Evolutionary conservation across 2,329 filamentous ascomycete species (phyloP).

Genomic region (Falciphora oryzae): DNA sequence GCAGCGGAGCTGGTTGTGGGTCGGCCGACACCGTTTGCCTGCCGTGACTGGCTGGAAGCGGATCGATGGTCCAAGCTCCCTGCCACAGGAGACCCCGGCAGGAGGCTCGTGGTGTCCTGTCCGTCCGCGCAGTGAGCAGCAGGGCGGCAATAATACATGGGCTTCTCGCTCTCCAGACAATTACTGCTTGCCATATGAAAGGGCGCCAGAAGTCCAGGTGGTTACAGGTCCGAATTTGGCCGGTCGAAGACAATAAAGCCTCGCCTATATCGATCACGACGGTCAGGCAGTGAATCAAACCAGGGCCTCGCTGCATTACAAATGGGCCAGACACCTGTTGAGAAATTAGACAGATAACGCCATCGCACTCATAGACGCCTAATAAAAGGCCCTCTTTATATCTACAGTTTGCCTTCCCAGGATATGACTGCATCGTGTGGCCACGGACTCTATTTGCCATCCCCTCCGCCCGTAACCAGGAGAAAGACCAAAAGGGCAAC

Average conservation of each 20-base stretch:
- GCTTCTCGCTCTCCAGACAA: too few relatives aligned
- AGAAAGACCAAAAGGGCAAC: conserved; percentile 49
- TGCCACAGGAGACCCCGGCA: too few relatives aligned
- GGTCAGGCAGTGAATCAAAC: not conserved
- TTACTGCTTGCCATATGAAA: too few relatives aligned
- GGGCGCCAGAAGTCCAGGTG: too few relatives aligned
- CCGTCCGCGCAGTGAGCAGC: too few relatives aligned
- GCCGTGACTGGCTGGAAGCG: not conserved
- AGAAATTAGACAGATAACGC: not conserved
- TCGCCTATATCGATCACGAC: not conserved
- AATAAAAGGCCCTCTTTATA: not conserved
- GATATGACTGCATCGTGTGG: not conserved
- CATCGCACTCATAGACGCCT: not conserved
- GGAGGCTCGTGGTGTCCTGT: too few relatives aligned
- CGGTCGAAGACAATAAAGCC: not conserved
- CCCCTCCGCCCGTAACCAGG: conserved; percentile 46
- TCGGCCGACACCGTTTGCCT: not conserved
- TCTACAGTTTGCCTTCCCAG: not conserved
- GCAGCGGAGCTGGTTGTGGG: not conserved
- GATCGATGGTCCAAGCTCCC: not conserved
- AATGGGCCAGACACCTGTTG: not conserved
- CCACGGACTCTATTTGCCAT: conserved; percentile 40
- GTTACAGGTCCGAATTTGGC: too few relatives aligned
- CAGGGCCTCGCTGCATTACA: not conserved
- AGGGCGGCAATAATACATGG: too few relatives aligned